Evolutionary conservation across 345 rosid species (phyloP), one percentile per base, ranked within the genome.

Genomic region (Moricandia moricandioides): DNA sequence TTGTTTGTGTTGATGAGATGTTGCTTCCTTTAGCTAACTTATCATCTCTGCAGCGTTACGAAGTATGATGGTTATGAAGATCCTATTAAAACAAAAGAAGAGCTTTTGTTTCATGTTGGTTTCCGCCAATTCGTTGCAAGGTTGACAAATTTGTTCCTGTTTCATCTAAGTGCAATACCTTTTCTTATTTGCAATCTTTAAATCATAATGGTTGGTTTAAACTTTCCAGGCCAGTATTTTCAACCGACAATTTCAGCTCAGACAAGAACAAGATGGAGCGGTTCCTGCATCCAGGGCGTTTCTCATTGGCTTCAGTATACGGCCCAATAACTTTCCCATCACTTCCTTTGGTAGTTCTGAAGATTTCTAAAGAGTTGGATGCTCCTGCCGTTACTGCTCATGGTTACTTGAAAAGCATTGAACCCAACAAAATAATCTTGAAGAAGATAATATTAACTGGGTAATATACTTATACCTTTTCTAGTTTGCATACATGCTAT

Each of bases 231-330:
- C 99, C 97, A 0, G 82, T 89, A 75, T 95, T 92, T 83, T 89
- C 97, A 11, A 78, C 92, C 0, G 92, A 95, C 80, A 86, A 84
- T 67, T 76, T 88, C 47, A 86, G 86, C 61, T 88, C 97, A 14
- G 97, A 89, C 81, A 95, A 90, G 80, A n/a, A n/a, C 95, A 89
- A 90, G 86, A 92, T 95, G 99, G 97, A 89, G 80, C 92, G 97
- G 73, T 92, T 92, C 79, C 90, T 95, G 68, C 99, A 90, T 58
- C 83, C 97, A 0, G 97, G 97, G 6, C 69, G 86, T 76, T 92
- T 90, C 78, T 83, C 90, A 4, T 59, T 88, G 6, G 99, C 99
- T 73, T 95, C 97, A 62, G 69, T 89, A 57, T 95, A 86, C 73
- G 99, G 92, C 16, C 96, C 97, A 33, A 86, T 95, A 78, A 88